Evolutionary conservation across 768 basidiomycete genomes (phyloP).

Genomic region (Collybia nuda): DNA sequence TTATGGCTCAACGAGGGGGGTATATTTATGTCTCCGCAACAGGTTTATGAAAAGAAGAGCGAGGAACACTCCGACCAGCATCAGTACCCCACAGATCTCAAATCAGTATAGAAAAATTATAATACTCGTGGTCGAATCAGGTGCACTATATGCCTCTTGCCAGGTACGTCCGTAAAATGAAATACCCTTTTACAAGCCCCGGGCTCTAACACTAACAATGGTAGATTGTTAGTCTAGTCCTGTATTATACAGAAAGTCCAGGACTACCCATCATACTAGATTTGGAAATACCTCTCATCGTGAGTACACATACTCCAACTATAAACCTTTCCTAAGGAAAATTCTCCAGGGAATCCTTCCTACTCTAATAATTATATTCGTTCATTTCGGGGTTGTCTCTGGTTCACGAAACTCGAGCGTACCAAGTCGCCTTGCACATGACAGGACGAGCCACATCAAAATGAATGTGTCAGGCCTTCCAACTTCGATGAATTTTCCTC

Average conservation of each 20-base stretch:
- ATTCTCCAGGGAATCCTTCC: neutral
- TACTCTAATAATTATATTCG: neutral
- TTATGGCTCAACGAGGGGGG: too few relatives aligned
- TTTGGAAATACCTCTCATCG: neutral
- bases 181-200: too few relatives aligned
- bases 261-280: neutral
- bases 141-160: neutral
- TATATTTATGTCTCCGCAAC: too few relatives aligned
- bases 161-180: too few relatives aligned
- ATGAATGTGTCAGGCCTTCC: too few relatives aligned
- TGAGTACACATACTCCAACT: neutral
- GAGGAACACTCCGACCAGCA: too few relatives aligned
- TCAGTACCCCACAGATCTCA: neutral
- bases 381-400: neutral
- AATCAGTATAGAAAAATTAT: neutral
- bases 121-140: neutral
- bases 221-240: conserved; percentile 9
- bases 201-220: too few relatives aligned
- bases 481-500: too few relatives aligned
- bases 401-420: neutral
- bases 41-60: too few relatives aligned
- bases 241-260: conserved; percentile 2
- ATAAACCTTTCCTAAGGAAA: too few relatives aligned
- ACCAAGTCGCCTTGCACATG: too few relatives aligned
- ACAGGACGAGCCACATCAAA: too few relatives aligned